Evolutionary conservation across 2,329 filamentous ascomycete genomes (phyloP), one percentile per base, ranked within the genome.

Genomic region (Fusarium subglutinans): DNA sequence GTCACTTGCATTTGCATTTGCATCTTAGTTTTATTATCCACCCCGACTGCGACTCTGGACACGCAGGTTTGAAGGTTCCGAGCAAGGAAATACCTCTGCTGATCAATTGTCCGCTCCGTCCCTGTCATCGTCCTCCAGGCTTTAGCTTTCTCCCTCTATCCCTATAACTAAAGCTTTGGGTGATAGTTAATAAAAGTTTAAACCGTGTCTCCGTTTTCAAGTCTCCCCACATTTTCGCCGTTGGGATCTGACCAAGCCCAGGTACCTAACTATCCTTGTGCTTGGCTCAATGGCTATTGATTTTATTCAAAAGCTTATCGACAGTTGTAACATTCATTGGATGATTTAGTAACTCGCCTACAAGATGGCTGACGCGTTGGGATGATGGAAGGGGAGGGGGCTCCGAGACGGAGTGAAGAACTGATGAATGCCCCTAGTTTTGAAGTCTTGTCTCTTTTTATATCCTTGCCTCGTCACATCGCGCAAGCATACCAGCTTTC

Each of bases 11-110:
- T 55, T 45, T 65, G 60, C 63, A 40, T 28, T 44, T 66, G 56
- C 65, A 73, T 70, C 59, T 51, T 37, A 55, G 48, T 54, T 35
- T 35, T 41, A 48, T 60, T 38, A 60, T 60, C 75, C 75, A 77
- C 75, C 60, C 51, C 44, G 58, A 61, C 38, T 77, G 66, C 66
- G 44, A 77, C 55, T n/a, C 33, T 37, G 12, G 17, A 33, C 73
- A 35, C 26, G 24, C 43, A 57, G 57, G 58, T 58, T 69, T 72
- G 65, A 66, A 73, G 65, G 54, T 54, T 62, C 66, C 55, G 51
- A 60, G 51, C 53, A 51, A 69, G 69, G 47, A 41, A 64, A 47
- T 28, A 48, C 63, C 26, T 40, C 15, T 50, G 45, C 33, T 59
- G 38, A 66, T 66, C 60, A 53, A 54, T 12, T 24, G 41, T 24